Base-by-base conservation (phyloP, 2,329 filamentous ascomycete species). In the Myriangium duriaei region DNA sequence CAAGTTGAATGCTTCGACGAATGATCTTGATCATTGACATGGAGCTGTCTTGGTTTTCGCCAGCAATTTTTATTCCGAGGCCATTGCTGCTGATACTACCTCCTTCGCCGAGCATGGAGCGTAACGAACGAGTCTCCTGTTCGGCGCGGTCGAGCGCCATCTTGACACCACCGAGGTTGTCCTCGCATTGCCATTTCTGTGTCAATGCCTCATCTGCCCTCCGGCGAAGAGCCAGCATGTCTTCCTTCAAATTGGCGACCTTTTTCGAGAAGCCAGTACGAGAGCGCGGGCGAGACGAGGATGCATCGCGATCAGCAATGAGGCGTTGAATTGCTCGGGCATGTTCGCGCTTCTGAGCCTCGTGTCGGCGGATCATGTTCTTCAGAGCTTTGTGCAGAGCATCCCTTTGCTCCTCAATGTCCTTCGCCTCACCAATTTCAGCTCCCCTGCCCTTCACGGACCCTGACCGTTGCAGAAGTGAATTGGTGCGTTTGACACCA, bases 141-240 rank as follows among this genome's bases (percentile, higher is more conserved):
- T 95, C 85, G 16, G 91, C 87, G 45, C 87, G 82, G 59, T 96
- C 91, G 30, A 98, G 74, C 54, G 96, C 88, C 81, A 94, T 95
- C 64, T 94, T 93, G 40, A 96, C 64, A 39, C 87, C 85, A 37
- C 76, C 72, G 2, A 96, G 66, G 12, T 85, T 85, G 61, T 92
- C 92, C 61, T 95, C 88, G 44, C 87, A 88, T 55, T 92, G 81
- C 79, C 84, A 96, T 60, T 96, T 96, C 52, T 93, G 83, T 53
- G 94, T 85, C 11, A 96, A 71, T 11, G 88, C 88, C 46, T 96
- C 88, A 51, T 98, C 88, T 18, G 88, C 88, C 38, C 91, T 77
- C 44, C 79, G 79, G 30, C 91, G 78, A 40, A 98, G 69, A 11
- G 80, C 72, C 36, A 81, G 83, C 45, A 98, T 81, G 56, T 98